Evolutionary conservation across 352 stramenopile species (phyloP).

Genomic region (Phytophthora boehmeriae): DNA sequence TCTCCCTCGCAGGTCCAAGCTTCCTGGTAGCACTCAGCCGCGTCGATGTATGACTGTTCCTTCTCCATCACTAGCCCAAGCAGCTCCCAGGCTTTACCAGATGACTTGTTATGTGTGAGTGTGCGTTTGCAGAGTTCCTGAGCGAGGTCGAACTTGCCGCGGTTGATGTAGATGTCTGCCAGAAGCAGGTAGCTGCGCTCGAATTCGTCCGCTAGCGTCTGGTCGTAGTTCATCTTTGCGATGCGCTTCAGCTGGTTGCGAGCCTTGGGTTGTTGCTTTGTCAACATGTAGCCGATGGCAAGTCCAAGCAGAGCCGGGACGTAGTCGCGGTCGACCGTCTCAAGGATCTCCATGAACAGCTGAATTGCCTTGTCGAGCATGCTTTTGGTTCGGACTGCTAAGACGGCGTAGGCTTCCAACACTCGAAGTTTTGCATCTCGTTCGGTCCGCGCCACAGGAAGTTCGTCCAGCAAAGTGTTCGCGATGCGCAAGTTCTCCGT

Average conservation of each 20-base stretch:
- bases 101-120: slow-evolving; percentile 94
- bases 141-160: slow-evolving; percentile 93
- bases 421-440: slow-evolving; percentile 75
- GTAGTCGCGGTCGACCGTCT: slow-evolving; percentile 86
- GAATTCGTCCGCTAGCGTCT: slow-evolving; percentile 91
- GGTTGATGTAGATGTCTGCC: slow-evolving; percentile 92
- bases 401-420: slow-evolving; percentile 86
- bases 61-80: slow-evolving; percentile 96
- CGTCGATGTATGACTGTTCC: slow-evolving; percentile 92
- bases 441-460: slow-evolving; percentile 57
- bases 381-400: slow-evolving; percentile 80
- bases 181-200: slow-evolving; percentile 94
- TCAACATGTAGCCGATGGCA: slow-evolving; percentile 92
- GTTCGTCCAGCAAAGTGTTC: slow-evolving; percentile 87
- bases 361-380: slow-evolving; percentile 91
- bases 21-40: slow-evolving; percentile 94
- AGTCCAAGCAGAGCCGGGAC: slow-evolving; percentile 91
- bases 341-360: slow-evolving; percentile 91
- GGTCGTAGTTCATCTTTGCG: slow-evolving; percentile 92
- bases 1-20: slow-evolving; percentile 84
- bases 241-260: slow-evolving; percentile 96
- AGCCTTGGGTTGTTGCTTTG: slow-evolving; percentile 92
- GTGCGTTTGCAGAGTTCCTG: slow-evolving; percentile 93
- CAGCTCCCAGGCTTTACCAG: slow-evolving; percentile 92
- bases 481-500: slow-evolving; percentile 89